Evolutionary conservation across 805 yeast species (phyloP).

Genomic region (Cephaloascus fragrans): DNA sequence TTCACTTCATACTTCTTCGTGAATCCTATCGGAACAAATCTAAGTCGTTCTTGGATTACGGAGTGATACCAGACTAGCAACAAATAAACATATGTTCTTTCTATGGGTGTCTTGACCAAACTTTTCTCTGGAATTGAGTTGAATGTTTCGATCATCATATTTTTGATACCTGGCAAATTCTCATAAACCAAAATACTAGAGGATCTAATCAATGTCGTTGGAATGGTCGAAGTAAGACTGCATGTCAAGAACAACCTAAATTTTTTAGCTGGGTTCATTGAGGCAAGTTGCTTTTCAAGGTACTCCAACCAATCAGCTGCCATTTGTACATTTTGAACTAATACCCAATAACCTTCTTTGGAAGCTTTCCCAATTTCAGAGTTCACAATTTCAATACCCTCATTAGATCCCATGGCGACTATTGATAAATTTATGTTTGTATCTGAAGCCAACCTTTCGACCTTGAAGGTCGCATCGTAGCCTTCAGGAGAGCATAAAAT

Average conservation of each 20-base stretch:
- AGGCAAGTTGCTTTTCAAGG: constrained; percentile 37
- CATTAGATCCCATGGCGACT: constrained; percentile 69
- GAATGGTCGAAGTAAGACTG: constrained; percentile 33
- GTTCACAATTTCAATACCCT: constrained; percentile 50
- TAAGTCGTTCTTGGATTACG: constrained; percentile 44
- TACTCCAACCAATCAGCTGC: constrained; percentile 52
- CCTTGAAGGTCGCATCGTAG: constrained; percentile 52
- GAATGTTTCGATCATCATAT: constrained; percentile 29
- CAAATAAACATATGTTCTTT: constrained; percentile 38
- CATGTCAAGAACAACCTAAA: constrained; percentile 64
- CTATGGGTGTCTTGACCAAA: constrained; percentile 21
- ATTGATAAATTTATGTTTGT: constrained; percentile 18
- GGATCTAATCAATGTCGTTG: constrained; percentile 45
- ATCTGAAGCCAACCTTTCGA: constrained; percentile 33
- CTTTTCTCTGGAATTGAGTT: constrained; percentile 10
- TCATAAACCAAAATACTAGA: constrained; percentile 55
- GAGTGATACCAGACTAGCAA: constrained; percentile 66
- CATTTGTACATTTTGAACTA: constrained; percentile 76
- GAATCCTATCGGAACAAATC: constrained; percentile 59
- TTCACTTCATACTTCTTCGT: constrained; percentile 54
- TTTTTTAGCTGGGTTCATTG: constrained; percentile 12
- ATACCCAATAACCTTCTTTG: constrained; percentile 54
- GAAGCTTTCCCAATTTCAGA: constrained; percentile 37
- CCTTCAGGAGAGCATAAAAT: constrained; percentile 52
- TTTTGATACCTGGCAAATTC: constrained; percentile 48